Evolutionary conservation across 768 basidiomycete genomes (phyloP), one percentile per base, ranked within the genome.

Genomic region (Mycena pura): DNA sequence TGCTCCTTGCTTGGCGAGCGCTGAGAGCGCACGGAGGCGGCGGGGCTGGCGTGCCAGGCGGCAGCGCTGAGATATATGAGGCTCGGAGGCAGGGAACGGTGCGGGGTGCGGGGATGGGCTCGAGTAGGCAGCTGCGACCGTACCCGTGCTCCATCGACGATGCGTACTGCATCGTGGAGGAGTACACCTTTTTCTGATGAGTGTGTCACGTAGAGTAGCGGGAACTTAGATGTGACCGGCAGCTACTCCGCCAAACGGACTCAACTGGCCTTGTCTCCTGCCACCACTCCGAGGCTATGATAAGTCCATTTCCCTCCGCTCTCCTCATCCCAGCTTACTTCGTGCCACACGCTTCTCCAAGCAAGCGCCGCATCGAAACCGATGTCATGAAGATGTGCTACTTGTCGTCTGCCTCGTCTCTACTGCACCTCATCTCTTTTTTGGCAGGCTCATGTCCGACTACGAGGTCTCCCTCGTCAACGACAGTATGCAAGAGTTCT

Each of bases 401-500:
- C 46, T 48, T 38, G 47, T 43, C 51, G 13, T 62, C 53, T 41
- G 58, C 41, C 25, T 36, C 28, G 5, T 13, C 41, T 41, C 25
- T 34, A 32, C 32, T 14, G 19, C 52, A 46, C 57, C 63, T 68
- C 50, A 65, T 60, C 50, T 17, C 49, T 34, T 40, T 29, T 27
- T 49, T 40, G 9, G 28, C 74, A 98, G 96, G 80, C 77, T 98
- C 70, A 98, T 98, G 95, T 96, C 95, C 15, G 97, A 99, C 79
- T 97, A 95, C 76, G 93, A 99, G 74, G 97, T 99, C 60, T 93
- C 87, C 38, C 88, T 99, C 70, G 93, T 98, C 56, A 98, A 99
- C 73, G 96, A 97, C 76, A 98, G 84, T 80, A 97, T 99, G 93
- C 93, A 96, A 73, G 97, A 99, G 80, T 98, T 99, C 82, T 95